A percentile compares a stretch with the other conserved stretches of the same genome.
Conservation (phyloP, 768 basidiomycete species). For the Phlebiopsis flavidoalba region DNA sequence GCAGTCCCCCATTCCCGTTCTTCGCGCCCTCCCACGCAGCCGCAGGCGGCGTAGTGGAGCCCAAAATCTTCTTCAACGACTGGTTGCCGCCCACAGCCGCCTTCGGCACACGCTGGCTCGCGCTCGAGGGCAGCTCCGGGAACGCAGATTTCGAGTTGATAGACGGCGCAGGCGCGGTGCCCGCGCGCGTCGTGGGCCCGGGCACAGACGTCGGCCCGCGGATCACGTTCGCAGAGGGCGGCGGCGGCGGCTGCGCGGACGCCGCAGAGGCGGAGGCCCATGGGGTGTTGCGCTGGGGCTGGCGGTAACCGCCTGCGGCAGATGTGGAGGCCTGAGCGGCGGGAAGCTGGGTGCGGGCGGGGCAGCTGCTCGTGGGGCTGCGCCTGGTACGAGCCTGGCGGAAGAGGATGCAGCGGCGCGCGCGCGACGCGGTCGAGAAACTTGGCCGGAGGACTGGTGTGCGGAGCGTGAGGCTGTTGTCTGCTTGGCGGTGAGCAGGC, state of each 20-base stretch:
- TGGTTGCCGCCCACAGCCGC: constrained; percentile 55
- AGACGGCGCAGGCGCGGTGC: constrained; percentile 28
- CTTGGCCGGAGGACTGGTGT: constrained; percentile 53
- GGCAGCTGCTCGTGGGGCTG: constrained; percentile 13
- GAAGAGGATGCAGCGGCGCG: constrained; percentile 54
- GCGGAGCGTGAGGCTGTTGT: constrained; percentile 57
- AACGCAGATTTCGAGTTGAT: constrained; percentile 54
- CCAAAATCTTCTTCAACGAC: constrained; percentile 64
- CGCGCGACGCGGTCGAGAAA: constrained; percentile 80
- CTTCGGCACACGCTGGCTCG: constrained; percentile 32
- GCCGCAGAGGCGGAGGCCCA: constrained; percentile 38
- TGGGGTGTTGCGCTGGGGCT: constrained; percentile 50
- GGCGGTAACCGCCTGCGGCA: constrained; percentile 28
- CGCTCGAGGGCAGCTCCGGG: constrained; percentile 58
- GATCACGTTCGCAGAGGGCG: constrained; percentile 9
- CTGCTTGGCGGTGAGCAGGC: constrained; percentile 81
- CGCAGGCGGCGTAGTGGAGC: constrained; percentile 32
- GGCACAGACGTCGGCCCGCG: constrained; percentile 27
- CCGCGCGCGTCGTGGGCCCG: constrained; percentile 16
- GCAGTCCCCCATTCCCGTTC: constrained; percentile 10
- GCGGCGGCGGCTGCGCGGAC: constrained; percentile 27
- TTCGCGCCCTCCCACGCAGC: constrained; percentile 25
- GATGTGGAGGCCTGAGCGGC: constrained; percentile 15
- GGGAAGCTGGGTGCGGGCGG: constrained; percentile 26
- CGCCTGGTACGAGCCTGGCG: constrained; percentile 27